Percentiles rank a stretch among this genome's conserved stretches.
Evolutionary conservation across 768 basidiomycete species (phyloP).

Genomic region (Boletales sp.): DNA sequence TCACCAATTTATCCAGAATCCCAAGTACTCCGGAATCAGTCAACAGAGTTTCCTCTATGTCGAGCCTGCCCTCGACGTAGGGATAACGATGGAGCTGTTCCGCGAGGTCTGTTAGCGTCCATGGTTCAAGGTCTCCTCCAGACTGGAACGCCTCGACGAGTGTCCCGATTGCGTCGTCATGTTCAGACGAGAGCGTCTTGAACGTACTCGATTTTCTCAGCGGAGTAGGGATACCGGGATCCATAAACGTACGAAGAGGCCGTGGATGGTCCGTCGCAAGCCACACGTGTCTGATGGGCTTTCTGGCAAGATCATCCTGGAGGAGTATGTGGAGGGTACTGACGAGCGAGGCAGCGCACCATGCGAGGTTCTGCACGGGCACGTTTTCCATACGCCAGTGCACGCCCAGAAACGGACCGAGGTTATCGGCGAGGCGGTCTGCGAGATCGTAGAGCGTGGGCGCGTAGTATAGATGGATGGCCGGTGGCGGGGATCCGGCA

Average conservation of each 20-base stretch:
- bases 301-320: conserved; percentile 25
- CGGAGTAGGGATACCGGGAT: background rate
- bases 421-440: conserved; percentile 29
- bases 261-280: conserved; percentile 54
- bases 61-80: conserved; percentile 19
- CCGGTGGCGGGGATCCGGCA: background rate
- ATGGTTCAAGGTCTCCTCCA: conserved; percentile 36
- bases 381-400: conserved; percentile 60
- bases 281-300: conserved; percentile 42
- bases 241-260: background rate
- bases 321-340: conserved; percentile 38
- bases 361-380: conserved; percentile 35
- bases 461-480: conserved; percentile 40
- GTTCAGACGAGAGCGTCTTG: conserved; percentile 36
- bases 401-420: conserved; percentile 43
- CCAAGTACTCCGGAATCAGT: conserved; percentile 49
- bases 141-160: conserved; percentile 42
- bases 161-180: conserved; percentile 43
- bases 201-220: conserved; percentile 45
- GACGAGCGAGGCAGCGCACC: conserved; percentile 51
- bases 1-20: conserved; percentile 56
- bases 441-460: conserved; percentile 40
- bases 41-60: conserved; percentile 30
- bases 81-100: conserved; percentile 31
- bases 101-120: conserved; percentile 43